These are phyloP conservation scores for Diplogelasinospora grovesii DNA, from an alignment of 495 filamentous ascomycete species.

Conservation along the genomic window DNA sequence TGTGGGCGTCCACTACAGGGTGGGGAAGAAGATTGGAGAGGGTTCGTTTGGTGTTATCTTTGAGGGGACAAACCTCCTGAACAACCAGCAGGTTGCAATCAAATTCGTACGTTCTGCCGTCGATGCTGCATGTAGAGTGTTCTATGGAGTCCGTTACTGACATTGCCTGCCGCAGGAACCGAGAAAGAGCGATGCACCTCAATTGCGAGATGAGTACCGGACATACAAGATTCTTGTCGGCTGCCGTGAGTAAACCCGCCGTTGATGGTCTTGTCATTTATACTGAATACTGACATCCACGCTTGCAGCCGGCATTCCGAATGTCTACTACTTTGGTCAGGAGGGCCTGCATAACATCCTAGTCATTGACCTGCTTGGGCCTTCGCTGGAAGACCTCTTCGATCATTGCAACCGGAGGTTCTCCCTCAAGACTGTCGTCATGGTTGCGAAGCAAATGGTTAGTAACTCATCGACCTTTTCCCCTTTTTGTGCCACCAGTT, in stretches of 20 bases:
- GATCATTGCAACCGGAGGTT: conserved; percentile 96
- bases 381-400: conserved; percentile 94
- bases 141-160: neutral
- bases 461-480: conserved; percentile 17
- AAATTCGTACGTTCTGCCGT: conserved; percentile 74
- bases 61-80: conserved; percentile 95
- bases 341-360: conserved; percentile 99
- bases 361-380: conserved; percentile 94
- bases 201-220: conserved; percentile 96
- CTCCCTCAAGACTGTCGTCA: conserved; percentile 93
- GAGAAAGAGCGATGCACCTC: conserved; percentile 95
- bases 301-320: conserved; percentile 85
- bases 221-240: conserved; percentile 99
- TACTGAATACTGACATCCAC: conserved; percentile 10
- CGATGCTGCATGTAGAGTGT: neutral
- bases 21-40: conserved; percentile 99
- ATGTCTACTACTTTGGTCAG: conserved; percentile 99
- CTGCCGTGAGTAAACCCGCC: conserved; percentile 70
- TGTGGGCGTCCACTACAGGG: conserved; percentile 96
- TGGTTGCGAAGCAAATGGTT: conserved; percentile 99
- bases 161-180: conserved; percentile 63
- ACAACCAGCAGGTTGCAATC: conserved; percentile 98
- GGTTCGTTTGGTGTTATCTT: conserved; percentile 99
- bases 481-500: neutral
- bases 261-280: conserved; percentile 3